Evolutionary conservation across 78 protist species (phyloP), one percentile per base, ranked within the genome.

Genomic region (Tieghemostelium lacteum): DNA sequence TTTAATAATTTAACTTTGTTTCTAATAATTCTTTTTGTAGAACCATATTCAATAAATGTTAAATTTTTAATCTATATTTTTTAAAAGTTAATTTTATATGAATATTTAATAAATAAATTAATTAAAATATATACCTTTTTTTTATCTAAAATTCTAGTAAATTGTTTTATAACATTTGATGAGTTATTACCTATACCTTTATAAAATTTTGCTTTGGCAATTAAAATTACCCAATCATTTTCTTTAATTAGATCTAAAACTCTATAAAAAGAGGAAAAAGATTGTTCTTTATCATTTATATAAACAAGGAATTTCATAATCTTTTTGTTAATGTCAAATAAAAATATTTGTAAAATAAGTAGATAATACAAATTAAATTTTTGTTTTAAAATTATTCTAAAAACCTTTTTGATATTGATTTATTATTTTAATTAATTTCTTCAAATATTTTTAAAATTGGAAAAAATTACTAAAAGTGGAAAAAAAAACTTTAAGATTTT

Each of bases 171-270:
- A 49, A 45, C 66, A 39, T 75, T 55, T 3, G 61, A 39, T 14
- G 67, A 40, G 49, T 36, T 49, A 75, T 75, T 57, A 4, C 86
- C 86, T 24, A 62, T 60, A 20, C 86, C 86, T 33, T 37, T 60
- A 49, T 57, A 39, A 36, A 60, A 75, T 24, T 60, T 52, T 14
- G 55, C 86, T 45, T 75, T 75, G 17, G 73, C 73, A 29, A 75
- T 50, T 2, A 75, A 40, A 19, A 75, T 75, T 20, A 75, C 70
- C 86, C 86, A 75, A 33, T 75, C 86, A 75, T 75, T 57, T 28
- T 52, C 67, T 62, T 49, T 60, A 22, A 75, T 55, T 34, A 75
- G 39, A 24, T 62, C 37, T 64, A 75, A 40, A 7, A 49, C 86
- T 49, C 66, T 75, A 33, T 75, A 75, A 49, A 75, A 75, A 19